Percentiles rank a stretch among this genome's conserved stretches.
Evolutionary conservation across 169 alveolate genomes (phyloP).

Genomic region (Blepharisma undulans): DNA sequence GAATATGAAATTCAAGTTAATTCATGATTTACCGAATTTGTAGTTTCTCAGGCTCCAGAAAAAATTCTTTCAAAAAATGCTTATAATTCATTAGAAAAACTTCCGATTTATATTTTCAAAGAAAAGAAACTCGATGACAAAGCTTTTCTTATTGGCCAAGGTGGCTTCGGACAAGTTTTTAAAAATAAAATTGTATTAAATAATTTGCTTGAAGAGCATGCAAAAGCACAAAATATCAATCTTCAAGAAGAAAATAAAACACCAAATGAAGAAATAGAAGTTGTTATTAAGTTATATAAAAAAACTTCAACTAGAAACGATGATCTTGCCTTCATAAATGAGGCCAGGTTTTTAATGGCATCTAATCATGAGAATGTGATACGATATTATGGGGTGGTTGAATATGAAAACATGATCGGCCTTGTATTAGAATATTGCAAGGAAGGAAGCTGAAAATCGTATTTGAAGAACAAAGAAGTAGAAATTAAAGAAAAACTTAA

Average conservation of each 20-base stretch:
- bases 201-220: not conserved
- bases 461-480: slow-evolving; percentile 35
- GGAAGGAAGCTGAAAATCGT: slow-evolving; percentile 48
- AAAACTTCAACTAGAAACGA: not conserved
- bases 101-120: not conserved
- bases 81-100: not conserved
- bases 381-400: not conserved
- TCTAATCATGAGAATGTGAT: not conserved
- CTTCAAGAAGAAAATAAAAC: not conserved
- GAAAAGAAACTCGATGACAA: not conserved
- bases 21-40: not conserved
- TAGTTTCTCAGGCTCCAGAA: not conserved
- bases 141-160: not conserved
- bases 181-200: not conserved
- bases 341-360: not conserved
- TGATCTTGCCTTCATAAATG: not conserved
- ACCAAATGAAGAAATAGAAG: not conserved
- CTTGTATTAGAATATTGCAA: slow-evolving; percentile 52
- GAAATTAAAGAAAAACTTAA: slow-evolving; percentile 41
- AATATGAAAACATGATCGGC: not conserved
- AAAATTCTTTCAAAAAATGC: not conserved
- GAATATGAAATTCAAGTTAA: not conserved
- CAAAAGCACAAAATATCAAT: not conserved
- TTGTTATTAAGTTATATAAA: not conserved
- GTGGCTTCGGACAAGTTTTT: not conserved